Evolutionary conservation across 768 basidiomycete genomes (phyloP), one percentile per base, ranked within the genome.

Genomic region (Pholiota conissans): DNA sequence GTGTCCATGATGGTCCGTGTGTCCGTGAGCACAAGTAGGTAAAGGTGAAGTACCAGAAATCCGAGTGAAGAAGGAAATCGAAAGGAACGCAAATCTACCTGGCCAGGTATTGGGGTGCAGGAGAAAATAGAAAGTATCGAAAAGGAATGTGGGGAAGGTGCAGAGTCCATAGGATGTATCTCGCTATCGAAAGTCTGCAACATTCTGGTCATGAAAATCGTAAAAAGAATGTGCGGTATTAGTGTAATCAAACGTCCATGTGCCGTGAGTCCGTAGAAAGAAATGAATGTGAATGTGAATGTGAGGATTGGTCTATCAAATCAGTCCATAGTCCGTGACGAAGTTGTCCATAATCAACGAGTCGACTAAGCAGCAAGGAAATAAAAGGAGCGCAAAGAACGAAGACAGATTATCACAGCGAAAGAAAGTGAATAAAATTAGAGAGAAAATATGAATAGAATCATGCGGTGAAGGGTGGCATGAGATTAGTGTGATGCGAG

Each of bases 401-500:
- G 16, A 49, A 40, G 22, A 49, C 32, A 18, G 49, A 60, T 34
- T 47, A 47, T 49, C 6, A 45, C 39, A 55, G 54, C 34, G 46
- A 61, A 32, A 45, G 52, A 42, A 45, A 46, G 45, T 34, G 35
- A 59, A 60, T 58, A 56, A 55, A 46, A 62, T 58, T 52, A 60
- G 35, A 49, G 32, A 26, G 49, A 22, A 50, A 18, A 29, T 58
- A 56, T 49, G 18, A n/a, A 30, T 56, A 56, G 49, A 22, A 18
- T 22, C 42, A 45, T 24, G 28, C 29, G 37, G 40, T 13, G 26
- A 28, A 48, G n/a, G 39, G 52, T 24, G 42, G 42, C 42, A 24
- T 24, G 42, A 22, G 49, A 53, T 53, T 56, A 63, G 37, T 56
- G 52, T 26, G 57, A 55, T 39, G 72, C 64, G 46, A 78, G 68